A percentile compares a stretch with the other conserved stretches of the same genome.
Conservation (phyloP, 2,329 filamentous ascomycete species). For the Periconia sp. region DNA sequence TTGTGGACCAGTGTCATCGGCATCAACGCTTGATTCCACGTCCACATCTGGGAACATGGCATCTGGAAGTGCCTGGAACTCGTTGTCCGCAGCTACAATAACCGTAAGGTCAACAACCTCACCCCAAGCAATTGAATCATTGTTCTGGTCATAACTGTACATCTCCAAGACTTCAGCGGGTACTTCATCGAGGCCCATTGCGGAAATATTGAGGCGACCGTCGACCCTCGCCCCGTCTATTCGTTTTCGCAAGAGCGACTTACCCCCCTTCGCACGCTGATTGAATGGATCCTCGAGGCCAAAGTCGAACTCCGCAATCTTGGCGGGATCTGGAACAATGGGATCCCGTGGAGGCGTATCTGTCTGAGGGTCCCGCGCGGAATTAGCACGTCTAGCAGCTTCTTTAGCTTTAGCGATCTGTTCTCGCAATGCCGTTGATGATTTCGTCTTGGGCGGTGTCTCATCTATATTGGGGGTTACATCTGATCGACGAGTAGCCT, state of each 20-base stretch:
- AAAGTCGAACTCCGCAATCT: conserved; percentile 59
- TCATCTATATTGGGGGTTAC: conserved; percentile 14
- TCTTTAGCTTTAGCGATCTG: conserved; percentile 89
- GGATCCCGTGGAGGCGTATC: conserved; percentile 37
- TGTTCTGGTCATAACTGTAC: conserved; percentile 77
- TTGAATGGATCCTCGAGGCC: conserved; percentile 73
- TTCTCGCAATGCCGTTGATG: conserved; percentile 81
- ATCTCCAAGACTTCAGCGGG: conserved; percentile 85
- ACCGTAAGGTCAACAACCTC: conserved; percentile 87
- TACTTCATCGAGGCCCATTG: conserved; percentile 78
- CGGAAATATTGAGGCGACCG: conserved; percentile 87
- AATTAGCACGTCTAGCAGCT: conserved; percentile 64
- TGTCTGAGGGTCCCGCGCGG: conserved; percentile 25
- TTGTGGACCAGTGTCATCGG: conserved; percentile 72
- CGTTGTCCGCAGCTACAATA: conserved; percentile 88
- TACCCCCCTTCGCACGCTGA: conserved; percentile 63
- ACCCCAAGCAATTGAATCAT: conserved; percentile 76
- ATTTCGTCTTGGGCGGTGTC: conserved; percentile 60
- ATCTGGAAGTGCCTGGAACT: conserved; percentile 76
- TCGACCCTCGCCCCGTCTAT: conserved; percentile 75
- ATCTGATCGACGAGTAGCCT: conserved; percentile 68
- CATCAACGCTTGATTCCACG: conserved; percentile 61
- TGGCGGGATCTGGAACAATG: conserved; percentile 30
- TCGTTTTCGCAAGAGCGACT: conserved; percentile 74
- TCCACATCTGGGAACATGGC: conserved; percentile 76